Conservation (phyloP, 495 filamentous ascomycete genomes). For the Talaromyces liani region DNA sequence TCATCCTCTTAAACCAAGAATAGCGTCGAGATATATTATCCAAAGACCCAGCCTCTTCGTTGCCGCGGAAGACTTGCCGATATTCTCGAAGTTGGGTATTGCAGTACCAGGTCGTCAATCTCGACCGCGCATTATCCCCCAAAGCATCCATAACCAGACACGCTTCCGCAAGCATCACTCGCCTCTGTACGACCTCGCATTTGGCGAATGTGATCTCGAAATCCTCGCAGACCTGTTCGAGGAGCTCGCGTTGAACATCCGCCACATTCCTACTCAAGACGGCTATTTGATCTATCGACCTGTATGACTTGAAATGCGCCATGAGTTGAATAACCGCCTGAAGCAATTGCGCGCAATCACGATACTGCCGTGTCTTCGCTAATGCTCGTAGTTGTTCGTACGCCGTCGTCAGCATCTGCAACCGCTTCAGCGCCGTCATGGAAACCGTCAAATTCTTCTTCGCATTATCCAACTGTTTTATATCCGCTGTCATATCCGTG, state of each 20-base stretch:
- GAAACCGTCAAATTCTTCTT: constrained; percentile 94
- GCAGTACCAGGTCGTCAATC: constrained; percentile 93
- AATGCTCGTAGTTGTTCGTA: constrained; percentile 90
- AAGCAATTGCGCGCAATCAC: constrained; percentile 90
- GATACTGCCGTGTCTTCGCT: constrained; percentile 81
- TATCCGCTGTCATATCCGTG: constrained; percentile 98
- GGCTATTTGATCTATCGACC: constrained; percentile 96
- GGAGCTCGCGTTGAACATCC: constrained; percentile 85
- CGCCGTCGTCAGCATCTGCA: constrained; percentile 98
- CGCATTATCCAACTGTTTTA: constrained; percentile 93
- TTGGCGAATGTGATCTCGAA: constrained; percentile 95
- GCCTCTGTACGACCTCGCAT: constrained; percentile 65
- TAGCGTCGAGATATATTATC: constrained; percentile 96
- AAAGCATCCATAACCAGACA: constrained; percentile 93
- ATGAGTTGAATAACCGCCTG: constrained; percentile 97
- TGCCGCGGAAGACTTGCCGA: constrained; percentile 87
- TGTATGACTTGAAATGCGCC: constrained; percentile 97
- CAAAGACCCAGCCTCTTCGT: constrained; percentile 92
- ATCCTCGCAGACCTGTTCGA: constrained; percentile 97
- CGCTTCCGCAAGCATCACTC: constrained; percentile 69
- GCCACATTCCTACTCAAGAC: constrained; percentile 87
- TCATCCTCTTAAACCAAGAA: constrained; percentile 91
- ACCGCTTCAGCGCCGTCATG: constrained; percentile 94
- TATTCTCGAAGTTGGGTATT: constrained; percentile 96
- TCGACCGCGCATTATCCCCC: constrained; percentile 76